These are phyloP conservation scores for Pulveroboletus sp. DNA, from an alignment of 768 basidiomycete genomes.

Conservation along the genomic window DNA sequence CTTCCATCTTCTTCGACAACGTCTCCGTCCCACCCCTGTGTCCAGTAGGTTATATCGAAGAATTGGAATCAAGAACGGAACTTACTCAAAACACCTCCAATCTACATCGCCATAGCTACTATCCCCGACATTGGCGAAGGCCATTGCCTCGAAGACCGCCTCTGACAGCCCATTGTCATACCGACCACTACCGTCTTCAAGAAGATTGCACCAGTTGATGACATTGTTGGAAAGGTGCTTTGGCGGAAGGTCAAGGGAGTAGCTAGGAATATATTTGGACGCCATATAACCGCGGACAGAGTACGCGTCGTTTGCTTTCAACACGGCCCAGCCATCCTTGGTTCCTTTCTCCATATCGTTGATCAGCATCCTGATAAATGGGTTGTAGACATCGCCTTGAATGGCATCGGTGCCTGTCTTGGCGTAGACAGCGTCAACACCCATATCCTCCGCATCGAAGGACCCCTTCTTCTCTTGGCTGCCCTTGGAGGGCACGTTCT, in stretches of 20 bases:
- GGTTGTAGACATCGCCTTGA: neutral
- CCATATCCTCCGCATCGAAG: neutral
- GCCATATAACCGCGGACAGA: constrained; percentile 28
- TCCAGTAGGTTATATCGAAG: neutral
- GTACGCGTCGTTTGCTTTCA: constrained; percentile 29
- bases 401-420: neutral
- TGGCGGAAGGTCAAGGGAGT: constrained; percentile 14
- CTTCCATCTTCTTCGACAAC: constrained; percentile 23
- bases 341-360: constrained; percentile 14
- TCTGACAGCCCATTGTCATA: constrained; percentile 37
- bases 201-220: constrained; percentile 33
- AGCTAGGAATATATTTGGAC: constrained; percentile 23
- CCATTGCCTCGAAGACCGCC: constrained; percentile 30
- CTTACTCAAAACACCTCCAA: constrained; percentile 32
- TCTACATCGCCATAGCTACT: constrained; percentile 14
- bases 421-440: neutral
- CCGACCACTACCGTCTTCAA: constrained; percentile 29
- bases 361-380: constrained; percentile 11
- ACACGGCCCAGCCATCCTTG: constrained; percentile 23
- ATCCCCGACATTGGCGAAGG: constrained; percentile 14
- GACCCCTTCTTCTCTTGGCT: no score
- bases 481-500: no score
- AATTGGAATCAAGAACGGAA: neutral
- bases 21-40: constrained; percentile 23
- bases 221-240: constrained; percentile 17